phyloP scores from a whole-genome alignment of 2,329 filamentous ascomycete genomes.

The Fusarium nisikadoi region DNA sequence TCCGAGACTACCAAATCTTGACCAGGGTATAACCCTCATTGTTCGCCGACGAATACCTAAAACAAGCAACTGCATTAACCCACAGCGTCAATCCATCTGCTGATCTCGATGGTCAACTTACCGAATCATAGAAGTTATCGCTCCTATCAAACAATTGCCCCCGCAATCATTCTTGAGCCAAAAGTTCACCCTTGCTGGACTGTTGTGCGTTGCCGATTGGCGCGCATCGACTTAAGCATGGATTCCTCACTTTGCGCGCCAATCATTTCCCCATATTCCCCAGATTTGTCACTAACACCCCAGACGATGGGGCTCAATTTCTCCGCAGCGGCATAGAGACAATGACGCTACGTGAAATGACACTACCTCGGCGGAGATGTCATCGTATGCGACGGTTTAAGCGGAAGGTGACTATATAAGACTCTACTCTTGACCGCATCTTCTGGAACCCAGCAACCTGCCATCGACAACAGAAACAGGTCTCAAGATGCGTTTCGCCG shows the following conservation, averaged over 20 bases:
- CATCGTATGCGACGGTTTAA: background rate
- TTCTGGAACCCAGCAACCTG: conserved; percentile 4
- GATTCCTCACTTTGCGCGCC: conserved; percentile 17
- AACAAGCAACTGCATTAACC: background rate
- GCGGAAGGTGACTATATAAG: conserved; percentile 17
- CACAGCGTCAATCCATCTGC: conserved; percentile 5
- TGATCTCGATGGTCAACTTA: conserved; percentile 16
- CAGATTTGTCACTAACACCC: conserved; percentile 19
- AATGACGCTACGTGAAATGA: background rate
- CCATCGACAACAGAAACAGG: background rate
- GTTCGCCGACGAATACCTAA: background rate
- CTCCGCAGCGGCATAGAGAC: conserved; percentile 17
- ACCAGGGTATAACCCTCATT: background rate
- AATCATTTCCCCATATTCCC: conserved; percentile 30
- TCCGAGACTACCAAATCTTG: conserved; percentile 12
- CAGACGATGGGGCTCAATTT: conserved; percentile 19
- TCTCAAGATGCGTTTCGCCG: conserved; percentile 30
- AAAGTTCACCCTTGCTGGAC: conserved; percentile 14
- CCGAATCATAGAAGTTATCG: conserved; percentile 13
- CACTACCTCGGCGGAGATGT: conserved; percentile 11
- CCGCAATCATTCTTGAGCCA: conserved; percentile 10
- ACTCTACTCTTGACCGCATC: background rate
- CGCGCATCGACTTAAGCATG: conserved; percentile 13
- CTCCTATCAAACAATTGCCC: conserved; percentile 26
- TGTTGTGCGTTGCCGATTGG: conserved; percentile 11